A percentile compares a stretch with the other conserved stretches of the same genome.
Conservation (phyloP, 352 stramenopile species). For the Globisporangium barbulae region DNA sequence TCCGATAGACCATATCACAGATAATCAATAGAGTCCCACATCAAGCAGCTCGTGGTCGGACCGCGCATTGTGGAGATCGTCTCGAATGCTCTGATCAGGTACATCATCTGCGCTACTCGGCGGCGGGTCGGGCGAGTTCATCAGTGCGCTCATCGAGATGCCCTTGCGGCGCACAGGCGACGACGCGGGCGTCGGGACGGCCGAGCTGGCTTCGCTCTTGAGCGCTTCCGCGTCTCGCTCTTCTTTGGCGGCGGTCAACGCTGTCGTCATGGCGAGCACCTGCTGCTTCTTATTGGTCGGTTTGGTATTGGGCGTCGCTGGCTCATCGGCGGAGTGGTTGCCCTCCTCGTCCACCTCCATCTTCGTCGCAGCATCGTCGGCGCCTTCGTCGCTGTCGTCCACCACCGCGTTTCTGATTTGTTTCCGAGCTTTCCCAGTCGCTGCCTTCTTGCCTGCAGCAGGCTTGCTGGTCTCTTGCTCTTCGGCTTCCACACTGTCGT, state of each 20-base stretch:
- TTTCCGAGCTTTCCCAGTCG: neutral
- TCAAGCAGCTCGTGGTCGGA: conserved; percentile 42
- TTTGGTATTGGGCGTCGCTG: neutral
- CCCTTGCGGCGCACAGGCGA: conserved; percentile 42
- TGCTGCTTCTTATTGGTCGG: conserved; percentile 17
- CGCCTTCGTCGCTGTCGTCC: conserved; percentile 17
- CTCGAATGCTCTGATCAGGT: conserved; percentile 49
- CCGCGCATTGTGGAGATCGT: conserved; percentile 30
- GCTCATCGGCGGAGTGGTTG: neutral
- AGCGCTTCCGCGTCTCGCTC: conserved; percentile 21
- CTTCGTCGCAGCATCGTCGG: conserved; percentile 7
- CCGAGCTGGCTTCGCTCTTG: conserved; percentile 25
- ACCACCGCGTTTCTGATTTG: conserved; percentile 12
- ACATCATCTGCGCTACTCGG: conserved; percentile 23
- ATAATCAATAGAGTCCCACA: conserved; percentile 19
- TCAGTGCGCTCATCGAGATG: conserved; percentile 57
- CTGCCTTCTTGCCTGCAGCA: conserved; percentile 1
- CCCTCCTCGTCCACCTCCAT: conserved; percentile 18
- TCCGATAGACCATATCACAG: too few relatives aligned
- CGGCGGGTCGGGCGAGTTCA: conserved; percentile 35
- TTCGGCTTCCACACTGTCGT: neutral
- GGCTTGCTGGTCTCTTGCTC: conserved; percentile 12
- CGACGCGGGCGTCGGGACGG: conserved; percentile 25
- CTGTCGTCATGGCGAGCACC: neutral
- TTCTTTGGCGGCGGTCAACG: conserved; percentile 2